Evolutionary conservation across 129 eudicot genomes (phyloP).

Genomic region (Tagetes patula): DNA sequence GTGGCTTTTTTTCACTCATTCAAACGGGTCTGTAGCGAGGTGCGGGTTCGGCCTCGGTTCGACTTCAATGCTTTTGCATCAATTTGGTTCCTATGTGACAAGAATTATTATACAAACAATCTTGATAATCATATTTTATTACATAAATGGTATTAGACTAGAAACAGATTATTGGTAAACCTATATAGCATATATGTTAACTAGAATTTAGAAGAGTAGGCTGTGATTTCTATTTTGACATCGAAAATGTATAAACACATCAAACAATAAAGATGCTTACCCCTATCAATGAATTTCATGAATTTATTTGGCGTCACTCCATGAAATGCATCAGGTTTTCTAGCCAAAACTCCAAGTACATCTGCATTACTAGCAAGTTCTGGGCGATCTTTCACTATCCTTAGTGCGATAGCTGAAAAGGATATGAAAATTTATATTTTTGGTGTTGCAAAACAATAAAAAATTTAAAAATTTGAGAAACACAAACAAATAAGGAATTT

Average conservation of each 20-base stretch:
- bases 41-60: too few relatives aligned
- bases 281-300: slow-evolving; percentile 1
- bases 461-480: too few relatives aligned
- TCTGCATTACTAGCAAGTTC: slow-evolving; percentile 20
- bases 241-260: neutral
- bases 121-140: neutral
- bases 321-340: slow-evolving; percentile 30
- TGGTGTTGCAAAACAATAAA: neutral
- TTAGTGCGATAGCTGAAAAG: slow-evolving; percentile 34
- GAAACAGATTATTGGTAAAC: neutral
- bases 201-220: neutral
- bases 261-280: slow-evolving; percentile 19
- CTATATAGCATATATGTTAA: neutral
- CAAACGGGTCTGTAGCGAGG: too few relatives aligned
- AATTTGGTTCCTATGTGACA: neutral
- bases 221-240: neutral
- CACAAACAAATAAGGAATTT: neutral
- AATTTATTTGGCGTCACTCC: slow-evolving; percentile 4
- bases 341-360: slow-evolving; percentile 38
- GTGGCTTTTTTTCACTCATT: too few relatives aligned
- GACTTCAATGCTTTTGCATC: too few relatives aligned
- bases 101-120: too few relatives aligned
- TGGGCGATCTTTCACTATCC: slow-evolving; percentile 21
- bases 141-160: neutral
- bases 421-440: too few relatives aligned